Evolutionary conservation across 768 basidiomycete species (phyloP).

Genomic region (Arthromyces matolae): DNA sequence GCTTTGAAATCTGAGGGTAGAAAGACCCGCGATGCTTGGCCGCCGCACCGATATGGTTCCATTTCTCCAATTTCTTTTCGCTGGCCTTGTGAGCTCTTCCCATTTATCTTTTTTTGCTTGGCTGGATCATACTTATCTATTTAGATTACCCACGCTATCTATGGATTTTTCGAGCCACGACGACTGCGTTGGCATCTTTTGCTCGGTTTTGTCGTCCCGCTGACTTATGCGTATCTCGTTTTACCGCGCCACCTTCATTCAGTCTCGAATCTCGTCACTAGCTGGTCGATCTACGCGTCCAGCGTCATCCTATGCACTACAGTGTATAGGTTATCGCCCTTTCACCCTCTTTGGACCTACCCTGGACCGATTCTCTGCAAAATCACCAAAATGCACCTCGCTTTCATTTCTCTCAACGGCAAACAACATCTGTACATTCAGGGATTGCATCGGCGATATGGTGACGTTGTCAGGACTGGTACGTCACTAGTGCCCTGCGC

Average conservation of each 20-base stretch:
- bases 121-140: background rate
- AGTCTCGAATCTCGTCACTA: constrained; percentile 2
- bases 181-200: constrained; percentile 10
- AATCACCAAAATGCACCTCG: constrained; percentile 35
- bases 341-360: constrained; percentile 44
- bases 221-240: constrained; percentile 4
- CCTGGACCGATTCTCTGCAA: constrained; percentile 44
- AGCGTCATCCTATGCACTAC: constrained; percentile 3
- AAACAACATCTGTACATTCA: constrained; percentile 41
- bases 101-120: background rate
- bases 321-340: constrained; percentile 42
- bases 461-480: constrained; percentile 55
- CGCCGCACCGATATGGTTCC: too few relatives aligned
- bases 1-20: too few relatives aligned
- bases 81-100: background rate
- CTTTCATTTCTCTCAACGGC: constrained; percentile 29
- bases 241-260: background rate
- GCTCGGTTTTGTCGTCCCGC: constrained; percentile 7
- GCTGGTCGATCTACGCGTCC: constrained; percentile 8
- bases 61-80: background rate
- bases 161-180: constrained; percentile 10
- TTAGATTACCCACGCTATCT: constrained; percentile 8
- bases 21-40: too few relatives aligned
- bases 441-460: constrained; percentile 46
- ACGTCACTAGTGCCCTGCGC: constrained; percentile 4